phyloP scores from a whole-genome alignment of 495 filamentous ascomycete genomes.

The Chaetomium cochliodes region DNA sequence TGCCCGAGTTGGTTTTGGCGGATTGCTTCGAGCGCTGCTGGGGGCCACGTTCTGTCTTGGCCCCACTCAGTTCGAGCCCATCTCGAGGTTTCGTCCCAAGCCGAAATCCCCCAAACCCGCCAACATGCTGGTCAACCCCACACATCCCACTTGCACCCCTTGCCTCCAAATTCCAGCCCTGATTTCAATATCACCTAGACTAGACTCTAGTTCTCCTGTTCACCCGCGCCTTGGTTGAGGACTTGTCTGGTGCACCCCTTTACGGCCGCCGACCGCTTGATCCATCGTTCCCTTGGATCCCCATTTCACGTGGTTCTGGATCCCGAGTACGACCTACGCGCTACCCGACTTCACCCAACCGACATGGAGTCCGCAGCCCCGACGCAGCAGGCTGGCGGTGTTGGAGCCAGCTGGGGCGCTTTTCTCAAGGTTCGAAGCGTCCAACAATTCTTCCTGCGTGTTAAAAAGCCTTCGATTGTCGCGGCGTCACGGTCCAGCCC shows the following conservation, averaged over 20 bases:
- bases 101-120: not conserved
- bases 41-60: too few species aligned
- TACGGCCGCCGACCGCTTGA: not conserved
- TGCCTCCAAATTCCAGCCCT: not conserved
- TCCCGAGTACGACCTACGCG: not conserved
- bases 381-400: constrained; percentile 35
- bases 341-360: not conserved
- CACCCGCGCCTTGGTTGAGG: not conserved
- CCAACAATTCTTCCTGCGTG: not conserved
- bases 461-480: not conserved
- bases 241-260: not conserved
- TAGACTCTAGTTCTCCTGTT: not conserved
- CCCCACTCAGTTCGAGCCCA: too few species aligned
- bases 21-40: too few species aligned
- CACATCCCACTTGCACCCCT: not conserved
- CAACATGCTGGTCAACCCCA: not conserved
- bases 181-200: not conserved
- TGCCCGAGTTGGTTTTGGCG: too few species aligned
- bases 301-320: not conserved
- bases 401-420: constrained; percentile 46
- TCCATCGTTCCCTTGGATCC: not conserved
- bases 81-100: not conserved
- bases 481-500: not conserved
- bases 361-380: constrained; percentile 29
- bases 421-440: constrained; percentile 51